phyloP scores from a whole-genome alignment of 2,329 filamentous ascomycete species.

The Lasiodiplodia sp. region DNA sequence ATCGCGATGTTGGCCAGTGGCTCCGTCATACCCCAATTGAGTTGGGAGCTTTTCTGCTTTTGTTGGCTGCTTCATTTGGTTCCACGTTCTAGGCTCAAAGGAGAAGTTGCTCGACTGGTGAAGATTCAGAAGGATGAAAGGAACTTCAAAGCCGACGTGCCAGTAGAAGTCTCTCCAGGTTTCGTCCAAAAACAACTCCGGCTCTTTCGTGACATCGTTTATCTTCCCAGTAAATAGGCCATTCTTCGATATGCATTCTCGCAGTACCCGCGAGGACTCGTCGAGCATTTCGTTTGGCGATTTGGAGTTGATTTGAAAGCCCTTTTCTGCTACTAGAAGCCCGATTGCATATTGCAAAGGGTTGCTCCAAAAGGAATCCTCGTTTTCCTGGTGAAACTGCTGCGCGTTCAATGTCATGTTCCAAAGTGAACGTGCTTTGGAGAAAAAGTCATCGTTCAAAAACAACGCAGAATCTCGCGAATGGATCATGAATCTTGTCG shows the following conservation, averaged over 20 bases:
- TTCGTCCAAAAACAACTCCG: neutral
- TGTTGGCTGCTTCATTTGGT: too few species aligned
- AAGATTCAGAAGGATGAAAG: constrained; percentile 15
- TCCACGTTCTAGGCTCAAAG: too few species aligned
- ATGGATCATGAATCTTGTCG: constrained; percentile 30
- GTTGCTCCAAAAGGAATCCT: constrained; percentile 13
- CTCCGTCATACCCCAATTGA: neutral
- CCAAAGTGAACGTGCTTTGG: neutral
- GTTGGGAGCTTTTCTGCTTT: too few species aligned
- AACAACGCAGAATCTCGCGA: constrained; percentile 29
- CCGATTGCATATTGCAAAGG: constrained; percentile 17
- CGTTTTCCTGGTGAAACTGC: constrained; percentile 4
- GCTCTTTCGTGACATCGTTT: neutral
- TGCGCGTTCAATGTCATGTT: neutral
- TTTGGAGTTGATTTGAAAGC: neutral
- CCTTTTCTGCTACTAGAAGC: neutral
- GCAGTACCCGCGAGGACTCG: neutral
- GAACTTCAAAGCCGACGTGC: constrained; percentile 28
- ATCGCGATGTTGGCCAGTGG: neutral
- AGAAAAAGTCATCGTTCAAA: neutral
- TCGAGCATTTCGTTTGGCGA: neutral
- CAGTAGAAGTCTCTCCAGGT: constrained; percentile 16
- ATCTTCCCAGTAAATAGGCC: neutral
- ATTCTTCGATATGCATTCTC: neutral
- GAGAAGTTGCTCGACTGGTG: too few species aligned